phyloP scores from a whole-genome alignment of 768 basidiomycete species.

The Lentinula raphanica region DNA sequence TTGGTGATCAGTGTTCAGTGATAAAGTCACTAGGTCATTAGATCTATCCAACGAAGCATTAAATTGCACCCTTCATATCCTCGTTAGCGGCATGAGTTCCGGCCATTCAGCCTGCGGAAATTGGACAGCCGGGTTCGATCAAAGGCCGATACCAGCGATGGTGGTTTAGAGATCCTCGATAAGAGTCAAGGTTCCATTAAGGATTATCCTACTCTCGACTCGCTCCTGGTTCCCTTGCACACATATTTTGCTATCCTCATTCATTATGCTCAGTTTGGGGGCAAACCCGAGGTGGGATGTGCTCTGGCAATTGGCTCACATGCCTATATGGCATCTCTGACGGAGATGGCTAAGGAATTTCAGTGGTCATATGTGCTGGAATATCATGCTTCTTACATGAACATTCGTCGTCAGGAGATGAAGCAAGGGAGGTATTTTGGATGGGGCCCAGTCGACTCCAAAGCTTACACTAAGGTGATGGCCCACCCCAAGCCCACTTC shows the following conservation, averaged over 20 bases:
- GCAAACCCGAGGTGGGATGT: neutral
- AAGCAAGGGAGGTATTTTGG: conserved; percentile 6
- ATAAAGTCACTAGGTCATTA: too few relatives aligned
- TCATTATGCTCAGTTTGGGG: neutral
- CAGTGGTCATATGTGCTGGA: conserved; percentile 12
- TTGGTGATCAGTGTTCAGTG: too few relatives aligned
- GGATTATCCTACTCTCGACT: neutral
- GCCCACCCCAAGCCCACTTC: conserved; percentile 8
- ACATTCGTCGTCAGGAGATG: conserved; percentile 10
- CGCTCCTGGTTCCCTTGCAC: neutral
- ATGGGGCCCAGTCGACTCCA: conserved; percentile 10
- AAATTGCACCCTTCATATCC: too few relatives aligned
- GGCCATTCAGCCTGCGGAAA: too few relatives aligned
- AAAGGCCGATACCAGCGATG: too few relatives aligned
- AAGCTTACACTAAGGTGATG: conserved; percentile 6
- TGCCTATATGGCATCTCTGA: conserved; percentile 8
- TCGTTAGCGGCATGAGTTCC: too few relatives aligned
- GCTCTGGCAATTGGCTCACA: neutral
- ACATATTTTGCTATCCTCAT: conserved; percentile 2
- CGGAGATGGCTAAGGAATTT: conserved; percentile 9
- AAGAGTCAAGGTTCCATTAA: too few relatives aligned
- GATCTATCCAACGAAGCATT: too few relatives aligned
- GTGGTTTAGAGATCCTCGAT: too few relatives aligned
- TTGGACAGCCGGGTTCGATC: too few relatives aligned
- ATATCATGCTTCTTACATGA: conserved; percentile 12